Conservation (phyloP, 192 early-diverging fungal species). For the Backusella sp. region DNA sequence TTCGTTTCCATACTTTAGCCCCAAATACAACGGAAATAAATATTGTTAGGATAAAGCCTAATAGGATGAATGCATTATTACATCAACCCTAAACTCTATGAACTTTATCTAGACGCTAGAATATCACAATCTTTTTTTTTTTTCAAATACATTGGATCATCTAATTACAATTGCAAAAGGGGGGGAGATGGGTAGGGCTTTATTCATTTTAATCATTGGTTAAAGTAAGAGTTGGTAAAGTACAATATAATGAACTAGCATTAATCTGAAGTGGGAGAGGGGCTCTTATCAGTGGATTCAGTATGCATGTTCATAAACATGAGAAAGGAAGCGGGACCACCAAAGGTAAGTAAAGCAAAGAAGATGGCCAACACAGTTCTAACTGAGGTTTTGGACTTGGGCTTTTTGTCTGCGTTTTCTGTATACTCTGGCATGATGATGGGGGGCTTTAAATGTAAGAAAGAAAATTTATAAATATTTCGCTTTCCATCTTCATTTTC, state of each 20-base stretch:
- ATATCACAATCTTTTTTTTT: neutral
- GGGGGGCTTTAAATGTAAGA: no score
- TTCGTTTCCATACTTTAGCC: neutral
- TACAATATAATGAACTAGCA: neutral
- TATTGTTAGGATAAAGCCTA: no score
- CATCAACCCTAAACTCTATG: neutral
- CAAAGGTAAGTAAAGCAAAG: neutral
- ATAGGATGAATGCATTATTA: no score
- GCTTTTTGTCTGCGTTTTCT: neutral
- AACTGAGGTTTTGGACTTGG: neutral
- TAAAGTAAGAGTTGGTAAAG: neutral
- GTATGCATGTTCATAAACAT: neutral
- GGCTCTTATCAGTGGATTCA: no score
- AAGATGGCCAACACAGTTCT: neutral
- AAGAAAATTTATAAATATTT: neutral
- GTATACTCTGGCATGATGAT: neutral
- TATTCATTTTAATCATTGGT: neutral
- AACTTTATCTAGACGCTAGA: neutral
- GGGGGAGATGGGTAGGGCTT: neutral
- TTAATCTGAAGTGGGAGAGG: no score
- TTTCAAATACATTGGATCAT: neutral
- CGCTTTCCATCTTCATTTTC: neutral
- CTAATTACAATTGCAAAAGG: neutral
- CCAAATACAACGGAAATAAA: neutral
- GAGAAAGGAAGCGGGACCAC: neutral